These are phyloP conservation scores for Nicotiana rustica DNA, from an alignment of 305 asterid genomes.

Conservation along the genomic window DNA sequence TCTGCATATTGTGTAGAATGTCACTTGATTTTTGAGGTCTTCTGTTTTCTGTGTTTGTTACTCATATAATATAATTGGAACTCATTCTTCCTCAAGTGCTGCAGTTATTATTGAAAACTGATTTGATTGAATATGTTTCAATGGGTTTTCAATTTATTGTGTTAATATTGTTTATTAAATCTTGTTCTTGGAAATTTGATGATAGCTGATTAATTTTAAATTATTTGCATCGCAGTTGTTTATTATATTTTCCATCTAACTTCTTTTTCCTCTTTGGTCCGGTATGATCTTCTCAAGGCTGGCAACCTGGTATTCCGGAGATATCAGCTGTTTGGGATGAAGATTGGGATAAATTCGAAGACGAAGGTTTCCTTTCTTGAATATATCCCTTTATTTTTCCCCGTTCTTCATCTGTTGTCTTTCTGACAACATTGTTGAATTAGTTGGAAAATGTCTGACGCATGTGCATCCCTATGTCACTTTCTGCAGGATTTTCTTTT, in stretches of 20 bases:
- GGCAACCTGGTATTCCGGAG: slow-evolving; percentile 96
- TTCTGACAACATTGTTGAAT: neutral
- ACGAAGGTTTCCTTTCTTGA: slow-evolving; percentile 73
- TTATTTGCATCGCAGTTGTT: slow-evolving; percentile 19
- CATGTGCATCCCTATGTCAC: slow-evolving; percentile 15
- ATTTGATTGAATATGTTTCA: neutral
- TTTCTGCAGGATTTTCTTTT: slow-evolving; percentile 72
- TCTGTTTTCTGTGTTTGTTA: slow-evolving; percentile 17
- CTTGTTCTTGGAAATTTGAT: neutral
- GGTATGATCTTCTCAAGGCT: slow-evolving; percentile 60
- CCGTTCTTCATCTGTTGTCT: slow-evolving; percentile 17
- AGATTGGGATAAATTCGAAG: slow-evolving; percentile 99
- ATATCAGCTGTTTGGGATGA: slow-evolving; percentile 93
- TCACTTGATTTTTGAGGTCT: slow-evolving; percentile 3
- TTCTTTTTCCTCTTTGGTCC: slow-evolving; percentile 30
- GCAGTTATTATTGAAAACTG: slow-evolving; percentile 23
- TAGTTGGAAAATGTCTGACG: neutral
- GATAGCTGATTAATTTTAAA: slow-evolving; percentile 4
- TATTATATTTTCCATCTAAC: slow-evolving; percentile 31
- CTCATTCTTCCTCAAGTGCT: slow-evolving; percentile 3
- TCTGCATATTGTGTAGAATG: slow-evolving; percentile 26
- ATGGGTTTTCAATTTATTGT: neutral
- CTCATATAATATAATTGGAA: slow-evolving; percentile 1
- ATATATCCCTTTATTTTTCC: slow-evolving; percentile 26
- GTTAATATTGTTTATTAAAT: slow-evolving; percentile 5